Percentiles rank a stretch among this genome's conserved stretches.
Evolutionary conservation across 352 stramenopile species (phyloP).

Genomic region (Phytophthora uliginosa): DNA sequence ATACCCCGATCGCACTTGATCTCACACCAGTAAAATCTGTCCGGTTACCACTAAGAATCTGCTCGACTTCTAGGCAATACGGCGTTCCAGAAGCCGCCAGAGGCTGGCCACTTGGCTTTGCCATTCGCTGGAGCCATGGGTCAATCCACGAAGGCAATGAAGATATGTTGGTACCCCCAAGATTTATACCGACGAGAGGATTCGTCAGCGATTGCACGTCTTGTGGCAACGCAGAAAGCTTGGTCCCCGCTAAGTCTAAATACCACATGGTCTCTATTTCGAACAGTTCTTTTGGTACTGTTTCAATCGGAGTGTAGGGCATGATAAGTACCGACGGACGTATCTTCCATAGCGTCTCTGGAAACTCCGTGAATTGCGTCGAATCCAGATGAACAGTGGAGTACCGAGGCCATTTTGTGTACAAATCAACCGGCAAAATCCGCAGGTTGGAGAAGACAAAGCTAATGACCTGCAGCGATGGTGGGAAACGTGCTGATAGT

Average conservation of each 20-base stretch:
- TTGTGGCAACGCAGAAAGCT: conserved; percentile 27
- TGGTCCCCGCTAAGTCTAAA: conserved; percentile 35
- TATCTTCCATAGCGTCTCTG: conserved; percentile 29
- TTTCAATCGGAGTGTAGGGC: conserved; percentile 25
- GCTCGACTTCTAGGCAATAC: conserved; percentile 26
- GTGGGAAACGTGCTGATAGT: conserved; percentile 29
- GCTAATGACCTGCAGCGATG: conserved; percentile 27
- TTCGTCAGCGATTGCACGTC: conserved; percentile 22
- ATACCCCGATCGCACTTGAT: not conserved
- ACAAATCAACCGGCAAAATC: conserved; percentile 34
- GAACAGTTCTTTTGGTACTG: conserved; percentile 34
- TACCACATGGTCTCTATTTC: conserved; percentile 33
- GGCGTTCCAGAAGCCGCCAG: conserved; percentile 29
- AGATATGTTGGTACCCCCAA: conserved; percentile 36
- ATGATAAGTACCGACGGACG: conserved; percentile 28
- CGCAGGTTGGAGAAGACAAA: conserved; percentile 40
- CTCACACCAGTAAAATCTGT: conserved; percentile 11
- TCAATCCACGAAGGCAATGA: conserved; percentile 39
- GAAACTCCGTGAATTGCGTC: conserved; percentile 36
- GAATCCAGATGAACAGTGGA: conserved; percentile 33
- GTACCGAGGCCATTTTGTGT: conserved; percentile 41
- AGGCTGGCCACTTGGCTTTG: conserved; percentile 8
- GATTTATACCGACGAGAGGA: conserved; percentile 30
- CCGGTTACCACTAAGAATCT: conserved; percentile 20
- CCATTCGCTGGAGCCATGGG: conserved; percentile 24